Percentiles rank a stretch among this genome's conserved stretches.
phyloP scores from a whole-genome alignment of 805 yeast genomes.

The Wickerhamiella lipophila region DNA sequence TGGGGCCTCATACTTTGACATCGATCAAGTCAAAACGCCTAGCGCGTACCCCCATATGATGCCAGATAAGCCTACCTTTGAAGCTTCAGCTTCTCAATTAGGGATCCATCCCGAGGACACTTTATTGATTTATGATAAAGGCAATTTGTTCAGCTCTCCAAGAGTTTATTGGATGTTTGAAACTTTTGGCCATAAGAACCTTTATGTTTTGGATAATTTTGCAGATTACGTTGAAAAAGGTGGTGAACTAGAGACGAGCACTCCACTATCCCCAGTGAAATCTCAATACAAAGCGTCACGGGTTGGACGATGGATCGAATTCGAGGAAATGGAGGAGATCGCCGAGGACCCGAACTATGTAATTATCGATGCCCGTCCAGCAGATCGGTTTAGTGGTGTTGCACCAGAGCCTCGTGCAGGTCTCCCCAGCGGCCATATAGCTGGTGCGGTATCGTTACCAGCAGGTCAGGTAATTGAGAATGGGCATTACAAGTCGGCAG shows the following conservation, averaged over 20 bases:
- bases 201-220: slow-evolving; percentile 60
- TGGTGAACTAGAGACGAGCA: slow-evolving; percentile 34
- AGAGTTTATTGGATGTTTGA: slow-evolving; percentile 86
- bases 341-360: slow-evolving; percentile 30
- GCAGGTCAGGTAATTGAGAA: slow-evolving; percentile 47
- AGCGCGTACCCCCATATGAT: slow-evolving; percentile 85
- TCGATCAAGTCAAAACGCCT: slow-evolving; percentile 53
- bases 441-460: slow-evolving; percentile 68
- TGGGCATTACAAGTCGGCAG: slow-evolving; percentile 36
- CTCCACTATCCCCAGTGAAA: slow-evolving; percentile 16
- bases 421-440: slow-evolving; percentile 78
- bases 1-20: slow-evolving; percentile 60
- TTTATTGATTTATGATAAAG: slow-evolving; percentile 71
- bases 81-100: slow-evolving; percentile 29
- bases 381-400: slow-evolving; percentile 60
- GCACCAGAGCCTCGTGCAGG: slow-evolving; percentile 87
- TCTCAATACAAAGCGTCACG: slow-evolving; percentile 23
- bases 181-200: slow-evolving; percentile 61
- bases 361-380: slow-evolving; percentile 13
- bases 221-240: slow-evolving; percentile 37
- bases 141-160: slow-evolving; percentile 78
- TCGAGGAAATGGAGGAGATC: slow-evolving; percentile 50
- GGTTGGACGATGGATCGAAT: slow-evolving; percentile 31
- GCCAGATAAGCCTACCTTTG: slow-evolving; percentile 49
- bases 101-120: slow-evolving; percentile 36